Conservation (phyloP, 345 rosid species). For the Rhizophora mangle region DNA sequence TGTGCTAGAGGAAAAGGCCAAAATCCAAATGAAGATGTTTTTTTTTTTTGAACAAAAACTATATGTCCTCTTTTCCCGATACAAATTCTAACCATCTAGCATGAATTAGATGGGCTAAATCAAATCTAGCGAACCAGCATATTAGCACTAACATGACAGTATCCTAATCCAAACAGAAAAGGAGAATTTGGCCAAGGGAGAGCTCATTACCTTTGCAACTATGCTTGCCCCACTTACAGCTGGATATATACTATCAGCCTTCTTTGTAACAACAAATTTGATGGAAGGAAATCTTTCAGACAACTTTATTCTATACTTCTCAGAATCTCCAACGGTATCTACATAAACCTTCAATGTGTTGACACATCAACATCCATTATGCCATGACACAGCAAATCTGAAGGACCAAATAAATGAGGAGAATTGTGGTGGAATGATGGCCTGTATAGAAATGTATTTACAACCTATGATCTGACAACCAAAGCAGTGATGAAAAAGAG, state of each 20-base stretch:
- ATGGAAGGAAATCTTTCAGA: slow-evolving; percentile 76
- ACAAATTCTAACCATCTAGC: too few relatives aligned
- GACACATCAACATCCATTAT: background rate
- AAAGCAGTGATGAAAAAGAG: too few relatives aligned
- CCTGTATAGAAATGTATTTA: too few relatives aligned
- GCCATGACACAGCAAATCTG: background rate
- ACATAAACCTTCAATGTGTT: slow-evolving; percentile 60
- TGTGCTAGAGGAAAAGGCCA: too few relatives aligned
- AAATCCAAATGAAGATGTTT: too few relatives aligned
- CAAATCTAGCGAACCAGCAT: too few relatives aligned
- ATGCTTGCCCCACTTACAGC: slow-evolving; percentile 97
- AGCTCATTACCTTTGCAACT: slow-evolving; percentile 78
- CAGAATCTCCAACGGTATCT: slow-evolving; percentile 93
- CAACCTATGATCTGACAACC: too few relatives aligned
- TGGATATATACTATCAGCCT: slow-evolving; percentile 95
- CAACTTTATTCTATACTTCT: slow-evolving; percentile 72
- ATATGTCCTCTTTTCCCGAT: too few relatives aligned
- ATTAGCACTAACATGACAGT: too few relatives aligned
- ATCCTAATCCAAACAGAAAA: background rate
- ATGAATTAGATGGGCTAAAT: too few relatives aligned
- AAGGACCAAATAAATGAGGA: background rate
- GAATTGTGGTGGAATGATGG: background rate
- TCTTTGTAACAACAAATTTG: slow-evolving; percentile 87
- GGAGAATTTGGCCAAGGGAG: background rate
- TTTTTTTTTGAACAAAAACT: too few relatives aligned